Percentiles rank a stretch among this genome's conserved stretches.
phyloP scores from a whole-genome alignment of 2,329 filamentous ascomycete species.

The Aspergillus jensenii region DNA sequence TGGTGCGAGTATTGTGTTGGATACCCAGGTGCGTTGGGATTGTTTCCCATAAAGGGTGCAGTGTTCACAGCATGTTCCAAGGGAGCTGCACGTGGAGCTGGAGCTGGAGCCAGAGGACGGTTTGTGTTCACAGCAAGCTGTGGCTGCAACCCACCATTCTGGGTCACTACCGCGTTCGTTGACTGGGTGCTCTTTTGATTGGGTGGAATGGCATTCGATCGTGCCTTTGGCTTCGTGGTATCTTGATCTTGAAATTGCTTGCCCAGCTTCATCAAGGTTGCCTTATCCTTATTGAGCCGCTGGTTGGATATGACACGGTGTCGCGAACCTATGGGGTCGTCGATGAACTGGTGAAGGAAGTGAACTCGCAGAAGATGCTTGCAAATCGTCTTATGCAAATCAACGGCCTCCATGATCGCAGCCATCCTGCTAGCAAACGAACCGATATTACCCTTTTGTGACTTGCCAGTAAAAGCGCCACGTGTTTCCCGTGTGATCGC shows the following conservation, averaged over 20 bases:
- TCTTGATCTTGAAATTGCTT: constrained; percentile 23
- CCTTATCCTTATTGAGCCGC: constrained; percentile 33
- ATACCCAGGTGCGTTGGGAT: not conserved
- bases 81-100: no score
- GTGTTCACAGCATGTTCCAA: not conserved
- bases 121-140: not conserved
- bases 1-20: not conserved
- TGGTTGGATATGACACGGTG: constrained; percentile 36
- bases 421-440: constrained; percentile 24
- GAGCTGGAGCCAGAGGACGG: not conserved
- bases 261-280: constrained; percentile 31
- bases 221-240: not conserved
- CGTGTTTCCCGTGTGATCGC: constrained; percentile 24
- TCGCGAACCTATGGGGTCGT: constrained; percentile 33
- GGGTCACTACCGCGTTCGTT: not conserved
- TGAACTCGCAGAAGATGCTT: constrained; percentile 38
- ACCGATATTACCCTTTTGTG: constrained; percentile 18
- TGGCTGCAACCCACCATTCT: not conserved
- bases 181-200: not conserved
- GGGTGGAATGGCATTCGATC: not conserved
- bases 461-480: constrained; percentile 27
- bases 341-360: constrained; percentile 35
- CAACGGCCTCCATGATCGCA: constrained; percentile 19
- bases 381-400: constrained; percentile 40
- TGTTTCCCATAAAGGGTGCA: not conserved